Conservation (phyloP, 2,329 filamentous ascomycete species). For the Cladosporium austrohemisphaericum region DNA sequence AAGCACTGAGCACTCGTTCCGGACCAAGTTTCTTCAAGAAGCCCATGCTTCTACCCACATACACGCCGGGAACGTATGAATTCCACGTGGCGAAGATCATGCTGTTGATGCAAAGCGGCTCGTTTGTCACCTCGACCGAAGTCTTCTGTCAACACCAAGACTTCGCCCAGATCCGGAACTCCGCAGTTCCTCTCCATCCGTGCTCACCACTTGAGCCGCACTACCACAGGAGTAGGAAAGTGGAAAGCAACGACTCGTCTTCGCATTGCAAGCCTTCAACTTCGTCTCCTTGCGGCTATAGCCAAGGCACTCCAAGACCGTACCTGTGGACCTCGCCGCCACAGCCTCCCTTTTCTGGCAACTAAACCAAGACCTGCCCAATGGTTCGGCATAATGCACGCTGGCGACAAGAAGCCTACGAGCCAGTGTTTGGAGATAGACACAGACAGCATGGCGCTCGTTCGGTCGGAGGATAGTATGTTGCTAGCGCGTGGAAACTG, state of each 20-base stretch:
- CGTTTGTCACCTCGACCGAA: background rate
- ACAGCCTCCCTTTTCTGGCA: background rate
- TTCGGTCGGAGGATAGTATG: too few species aligned
- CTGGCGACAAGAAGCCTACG: background rate
- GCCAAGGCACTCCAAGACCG: background rate
- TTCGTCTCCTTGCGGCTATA: background rate
- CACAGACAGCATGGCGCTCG: background rate
- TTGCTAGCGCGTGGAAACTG: too few species aligned
- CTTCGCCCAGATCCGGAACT: constrained; percentile 8
- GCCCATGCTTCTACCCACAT: too few species aligned
- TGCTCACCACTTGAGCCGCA: constrained; percentile 4
- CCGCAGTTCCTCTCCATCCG: constrained; percentile 3
- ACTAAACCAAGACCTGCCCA: background rate
- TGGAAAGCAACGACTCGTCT: background rate
- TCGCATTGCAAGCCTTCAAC: background rate
- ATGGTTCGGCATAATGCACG: background rate
- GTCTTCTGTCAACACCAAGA: background rate
- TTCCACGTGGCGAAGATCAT: background rate
- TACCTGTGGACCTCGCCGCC: background rate
- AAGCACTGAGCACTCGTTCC: too few species aligned
- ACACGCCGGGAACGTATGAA: too few species aligned
- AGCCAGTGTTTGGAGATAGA: background rate
- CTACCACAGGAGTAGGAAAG: background rate
- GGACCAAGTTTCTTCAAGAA: too few species aligned
- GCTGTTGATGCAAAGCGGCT: background rate